Evolutionary conservation across 2,329 filamentous ascomycete species (phyloP).

Genomic region (Ophiostoma quercus): DNA sequence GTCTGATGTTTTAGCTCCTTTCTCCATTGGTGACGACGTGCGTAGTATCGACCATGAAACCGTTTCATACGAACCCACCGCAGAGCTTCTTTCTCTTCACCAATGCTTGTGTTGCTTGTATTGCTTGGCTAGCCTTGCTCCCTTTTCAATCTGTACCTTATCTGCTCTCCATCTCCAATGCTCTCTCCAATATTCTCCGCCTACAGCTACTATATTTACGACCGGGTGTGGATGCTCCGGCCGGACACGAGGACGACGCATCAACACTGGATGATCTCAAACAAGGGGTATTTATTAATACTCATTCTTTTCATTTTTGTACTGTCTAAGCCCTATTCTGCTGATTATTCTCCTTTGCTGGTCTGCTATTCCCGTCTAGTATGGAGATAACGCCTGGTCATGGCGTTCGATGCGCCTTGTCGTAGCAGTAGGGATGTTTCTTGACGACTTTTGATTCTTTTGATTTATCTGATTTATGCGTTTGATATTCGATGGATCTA

Average conservation of each 20-base stretch:
- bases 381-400: background rate
- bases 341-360: background rate
- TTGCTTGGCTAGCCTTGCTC: background rate
- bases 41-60: background rate
- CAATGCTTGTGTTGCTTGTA: background rate
- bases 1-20: slow-evolving; percentile 13
- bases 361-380: background rate
- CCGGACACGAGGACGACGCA: background rate
- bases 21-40: background rate
- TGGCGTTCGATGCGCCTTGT: background rate
- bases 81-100: background rate
- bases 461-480: background rate
- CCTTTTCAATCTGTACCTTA: background rate
- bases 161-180: no score
- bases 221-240: slow-evolving; percentile 9
- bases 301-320: slow-evolving; percentile 2
- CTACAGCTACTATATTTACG: background rate
- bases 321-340: background rate
- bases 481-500: background rate
- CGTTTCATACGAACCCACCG: background rate
- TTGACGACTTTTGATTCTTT: background rate
- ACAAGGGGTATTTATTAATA: slow-evolving; percentile 13
- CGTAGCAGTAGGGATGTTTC: background rate
- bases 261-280: slow-evolving; percentile 9
- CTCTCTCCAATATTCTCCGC: no score